Base-by-base conservation (phyloP, 306 rosid genomes). In the Lathyrus oleraceus region DNA sequence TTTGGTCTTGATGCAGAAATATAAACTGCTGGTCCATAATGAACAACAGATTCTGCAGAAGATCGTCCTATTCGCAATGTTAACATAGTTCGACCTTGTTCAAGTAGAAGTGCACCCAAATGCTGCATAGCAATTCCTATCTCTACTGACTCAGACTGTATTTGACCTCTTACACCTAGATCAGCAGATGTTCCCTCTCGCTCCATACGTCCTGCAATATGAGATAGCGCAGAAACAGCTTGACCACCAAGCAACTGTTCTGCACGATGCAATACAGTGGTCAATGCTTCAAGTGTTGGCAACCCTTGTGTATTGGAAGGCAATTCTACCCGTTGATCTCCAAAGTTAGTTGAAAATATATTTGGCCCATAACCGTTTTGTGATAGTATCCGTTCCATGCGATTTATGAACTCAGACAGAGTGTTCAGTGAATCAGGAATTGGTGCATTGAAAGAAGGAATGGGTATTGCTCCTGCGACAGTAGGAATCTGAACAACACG, bases 21-120 rank as follows among this genome's bases (percentile, higher is more conserved):
- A 75, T 94, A 94, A 74, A 94, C 95, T 49, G 99, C 92, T 20
- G 99, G 99, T 75, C 99, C 99, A 72, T 96, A 82, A 74, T 94
- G 91, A 69, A 94, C 85, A 62, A 65, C 83, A 47, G 87, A 83
- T 79, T 88, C 91, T 43, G 82, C 99, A 75, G 90, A 76, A 77
- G 97, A 78, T 65, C 66, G 95, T 43, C 96, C 99, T 92, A 94
- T 78, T 0, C 89, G 97, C 66, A 94, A 78, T 13, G 99, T 94
- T 89, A 88, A 74, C 70, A 91, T 85, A 14, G 97, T 80, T n/a
- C 99, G 99, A 67, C 97, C 97, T 78, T 91, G 95, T 91, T 94
- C n/a, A n/a, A n/a, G n/a, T n/a, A n/a, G n/a, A n/a, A n/a, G n/a
- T n/a, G n/a, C n/a, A n/a, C n/a, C n/a, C n/a, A n/a, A n/a, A n/a